phyloP scores from a whole-genome alignment of 2,329 filamentous ascomycete genomes.

The Calonectria henricotiae region DNA sequence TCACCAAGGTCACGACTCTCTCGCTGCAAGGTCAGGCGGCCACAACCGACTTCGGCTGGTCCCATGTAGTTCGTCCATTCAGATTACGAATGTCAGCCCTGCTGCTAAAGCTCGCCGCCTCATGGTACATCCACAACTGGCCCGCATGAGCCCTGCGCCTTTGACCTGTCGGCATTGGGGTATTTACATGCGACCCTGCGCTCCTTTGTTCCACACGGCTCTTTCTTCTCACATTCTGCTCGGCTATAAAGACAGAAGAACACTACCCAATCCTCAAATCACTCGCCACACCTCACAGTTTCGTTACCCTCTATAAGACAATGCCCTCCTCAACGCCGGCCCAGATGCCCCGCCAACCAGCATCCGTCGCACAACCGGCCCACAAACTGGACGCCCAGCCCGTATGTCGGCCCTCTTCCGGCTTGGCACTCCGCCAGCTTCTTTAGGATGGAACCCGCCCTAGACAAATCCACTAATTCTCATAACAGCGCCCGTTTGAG shows the following conservation, averaged over 20 bases:
- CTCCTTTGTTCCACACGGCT: conserved; percentile 8
- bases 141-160: conserved; percentile 29
- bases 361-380: conserved; percentile 52
- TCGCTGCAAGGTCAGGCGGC: conserved; percentile 41
- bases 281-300: not conserved
- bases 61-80: conserved; percentile 31
- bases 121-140: conserved; percentile 7
- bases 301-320: not conserved
- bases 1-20: conserved; percentile 47
- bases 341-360: conserved; percentile 57
- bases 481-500: conserved; percentile 54
- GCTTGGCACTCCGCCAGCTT: conserved; percentile 22
- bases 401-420: conserved; percentile 50
- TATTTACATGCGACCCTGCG: conserved; percentile 30
- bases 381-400: conserved; percentile 55
- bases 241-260: not conserved
- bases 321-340: conserved; percentile 44
- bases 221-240: conserved; percentile 22
- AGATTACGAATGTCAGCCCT: conserved; percentile 20
- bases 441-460: not conserved
- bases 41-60: conserved; percentile 32
- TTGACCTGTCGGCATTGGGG: conserved; percentile 21
- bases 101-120: conserved; percentile 28
- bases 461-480: not conserved
- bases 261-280: not conserved